Conservation (phyloP, 441 rosid species). For the Croton setiger region DNA sequence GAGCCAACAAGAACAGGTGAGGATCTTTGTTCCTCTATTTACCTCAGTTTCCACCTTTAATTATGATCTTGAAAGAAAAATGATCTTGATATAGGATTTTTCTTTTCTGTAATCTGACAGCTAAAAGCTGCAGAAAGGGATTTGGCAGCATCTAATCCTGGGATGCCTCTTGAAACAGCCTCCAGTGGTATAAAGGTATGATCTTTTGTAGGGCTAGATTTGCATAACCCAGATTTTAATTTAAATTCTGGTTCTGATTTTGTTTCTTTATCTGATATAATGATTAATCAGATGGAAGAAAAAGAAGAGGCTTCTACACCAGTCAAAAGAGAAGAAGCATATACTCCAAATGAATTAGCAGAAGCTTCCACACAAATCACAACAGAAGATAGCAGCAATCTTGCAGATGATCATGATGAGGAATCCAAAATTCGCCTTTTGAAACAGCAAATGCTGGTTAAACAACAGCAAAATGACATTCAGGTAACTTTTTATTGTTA, state of each 20-base stretch:
- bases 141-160: constrained; percentile 24
- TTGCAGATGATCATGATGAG: constrained; percentile 35
- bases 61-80: neutral
- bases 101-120: constrained; percentile 32
- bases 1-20: constrained; percentile 57
- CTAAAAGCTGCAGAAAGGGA: constrained; percentile 42
- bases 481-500: constrained; percentile 39
- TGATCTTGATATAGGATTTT: neutral
- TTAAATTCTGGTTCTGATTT: constrained; percentile 10
- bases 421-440: constrained; percentile 38
- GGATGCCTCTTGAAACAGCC: constrained; percentile 30
- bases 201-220: neutral
- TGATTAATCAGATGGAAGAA: constrained; percentile 45
- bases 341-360: constrained; percentile 21
- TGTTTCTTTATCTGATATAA: constrained; percentile 10
- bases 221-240: constrained; percentile 8
- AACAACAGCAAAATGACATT: constrained; percentile 65
- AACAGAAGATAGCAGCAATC: constrained; percentile 35
- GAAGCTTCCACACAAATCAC: constrained; percentile 36
- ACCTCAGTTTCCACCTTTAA: neutral
- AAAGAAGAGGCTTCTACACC: constrained; percentile 1
- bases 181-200: constrained; percentile 34
- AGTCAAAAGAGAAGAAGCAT: constrained; percentile 21
- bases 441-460: constrained; percentile 56
- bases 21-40: constrained; percentile 19